A percentile compares a stretch with the other conserved stretches of the same genome.
These are phyloP conservation scores for Puccinia novopanici DNA, from an alignment of 1,284 basidiomycete genomes.

Conservation along the genomic window DNA sequence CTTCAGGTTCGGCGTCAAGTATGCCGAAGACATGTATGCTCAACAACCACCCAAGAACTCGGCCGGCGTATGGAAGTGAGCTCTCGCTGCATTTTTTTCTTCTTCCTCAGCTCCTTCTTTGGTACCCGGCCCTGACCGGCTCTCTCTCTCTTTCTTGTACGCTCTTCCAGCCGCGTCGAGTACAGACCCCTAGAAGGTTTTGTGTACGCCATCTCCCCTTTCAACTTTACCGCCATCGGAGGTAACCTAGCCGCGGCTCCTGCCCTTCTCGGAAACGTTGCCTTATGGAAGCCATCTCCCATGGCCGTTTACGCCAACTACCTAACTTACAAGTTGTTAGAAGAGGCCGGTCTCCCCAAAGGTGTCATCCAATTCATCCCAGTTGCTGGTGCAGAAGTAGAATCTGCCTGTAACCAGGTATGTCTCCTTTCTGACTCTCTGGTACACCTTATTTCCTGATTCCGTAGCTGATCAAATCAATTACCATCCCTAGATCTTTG, in stretches of 20 bases:
- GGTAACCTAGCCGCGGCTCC: slow-evolving; percentile 84
- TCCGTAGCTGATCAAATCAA: slow-evolving; percentile 58
- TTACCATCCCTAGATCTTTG: slow-evolving; percentile 71
- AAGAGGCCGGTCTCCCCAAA: slow-evolving; percentile 89
- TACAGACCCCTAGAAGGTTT: slow-evolving; percentile 97
- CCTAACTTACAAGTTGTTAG: slow-evolving; percentile 83
- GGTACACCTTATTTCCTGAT: slow-evolving; percentile 52
- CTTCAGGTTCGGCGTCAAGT: slow-evolving; percentile 94
- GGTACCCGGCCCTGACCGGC: not conserved
- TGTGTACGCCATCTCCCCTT: slow-evolving; percentile 93
- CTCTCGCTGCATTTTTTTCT: too few relatives aligned
- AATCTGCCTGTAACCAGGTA: slow-evolving; percentile 51
- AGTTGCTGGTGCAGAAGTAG: slow-evolving; percentile 52
- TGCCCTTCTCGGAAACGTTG: slow-evolving; percentile 90
- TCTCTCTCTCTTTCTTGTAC: not conserved
- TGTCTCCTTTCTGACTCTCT: slow-evolving; percentile 52
- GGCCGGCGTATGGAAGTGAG: slow-evolving; percentile 86
- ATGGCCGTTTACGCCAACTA: slow-evolving; percentile 94
- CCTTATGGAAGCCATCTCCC: slow-evolving; percentile 97
- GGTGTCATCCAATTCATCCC: slow-evolving; percentile 97
- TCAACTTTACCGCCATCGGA: slow-evolving; percentile 95
- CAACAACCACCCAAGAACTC: slow-evolving; percentile 87
- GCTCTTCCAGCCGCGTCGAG: slow-evolving; percentile 75
- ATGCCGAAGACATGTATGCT: slow-evolving; percentile 88
- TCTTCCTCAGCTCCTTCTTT: slow-evolving; percentile 57